These are phyloP conservation scores for Naganishia vishniacii DNA, from an alignment of 768 basidiomycete genomes.

Conservation along the genomic window DNA sequence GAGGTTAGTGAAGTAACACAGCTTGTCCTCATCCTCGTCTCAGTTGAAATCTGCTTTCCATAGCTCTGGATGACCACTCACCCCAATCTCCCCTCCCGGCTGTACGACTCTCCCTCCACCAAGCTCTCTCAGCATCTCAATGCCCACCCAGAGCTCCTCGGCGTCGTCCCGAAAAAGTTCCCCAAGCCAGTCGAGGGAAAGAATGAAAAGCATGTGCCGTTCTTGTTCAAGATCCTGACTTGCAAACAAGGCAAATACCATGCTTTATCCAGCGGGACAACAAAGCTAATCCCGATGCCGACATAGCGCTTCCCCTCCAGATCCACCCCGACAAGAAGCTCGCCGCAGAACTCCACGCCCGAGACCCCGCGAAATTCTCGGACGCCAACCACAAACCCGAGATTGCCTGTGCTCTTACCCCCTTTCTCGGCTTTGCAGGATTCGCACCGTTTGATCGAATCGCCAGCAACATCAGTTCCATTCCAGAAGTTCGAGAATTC, in stretches of 20 bases:
- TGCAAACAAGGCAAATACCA: slow-evolving; percentile 38
- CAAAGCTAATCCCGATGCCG: not conserved
- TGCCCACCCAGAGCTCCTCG: slow-evolving; percentile 28
- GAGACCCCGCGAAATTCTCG: slow-evolving; percentile 39
- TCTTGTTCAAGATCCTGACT: slow-evolving; percentile 43
- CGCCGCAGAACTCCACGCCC: slow-evolving; percentile 37
- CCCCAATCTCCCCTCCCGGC: slow-evolving; percentile 37
- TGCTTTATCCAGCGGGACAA: not conserved
- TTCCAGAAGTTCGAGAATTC: slow-evolving; percentile 69
- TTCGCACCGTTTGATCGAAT: slow-evolving; percentile 75
- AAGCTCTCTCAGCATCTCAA: slow-evolving; percentile 22
- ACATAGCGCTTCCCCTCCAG: slow-evolving; percentile 42
- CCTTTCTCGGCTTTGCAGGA: slow-evolving; percentile 82
- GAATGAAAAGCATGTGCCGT: slow-evolving; percentile 35
- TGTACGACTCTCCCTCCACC: slow-evolving; percentile 23
- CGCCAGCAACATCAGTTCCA: slow-evolving; percentile 57
- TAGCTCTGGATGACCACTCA: slow-evolving; percentile 44
- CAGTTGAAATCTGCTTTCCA: no score
- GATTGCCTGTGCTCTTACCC: slow-evolving; percentile 73
- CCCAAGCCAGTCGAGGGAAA: slow-evolving; percentile 27
- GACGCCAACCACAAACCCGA: slow-evolving; percentile 46
- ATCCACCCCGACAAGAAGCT: slow-evolving; percentile 43
- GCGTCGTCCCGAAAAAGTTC: slow-evolving; percentile 29
- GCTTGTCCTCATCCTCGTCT: no score
- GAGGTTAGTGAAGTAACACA: slow-evolving; percentile 30